Evolutionary conservation across 2,329 filamentous ascomycete species (phyloP), one percentile per base, ranked within the genome.

Genomic region (Pezicula radicicola): DNA sequence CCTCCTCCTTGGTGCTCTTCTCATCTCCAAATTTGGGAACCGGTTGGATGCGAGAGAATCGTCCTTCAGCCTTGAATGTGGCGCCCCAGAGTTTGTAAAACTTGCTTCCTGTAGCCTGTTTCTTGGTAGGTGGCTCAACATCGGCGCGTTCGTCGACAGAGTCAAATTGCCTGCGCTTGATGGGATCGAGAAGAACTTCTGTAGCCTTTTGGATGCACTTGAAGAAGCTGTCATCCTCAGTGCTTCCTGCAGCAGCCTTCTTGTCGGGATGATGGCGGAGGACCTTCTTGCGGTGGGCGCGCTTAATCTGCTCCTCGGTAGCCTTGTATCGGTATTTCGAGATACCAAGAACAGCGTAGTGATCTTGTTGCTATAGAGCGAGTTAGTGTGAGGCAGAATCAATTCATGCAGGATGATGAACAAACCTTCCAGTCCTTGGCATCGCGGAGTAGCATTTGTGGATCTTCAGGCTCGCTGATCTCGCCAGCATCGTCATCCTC

Each of bases 201-300:
- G 88, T 93, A 52, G 94, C 94, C 75, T 97, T 97, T 72, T 99
- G 95, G 72, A 99, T 99, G 75, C 95, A 99, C 83, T 99, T 99
- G 88, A 99, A 99, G 81, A 99, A 99, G 72, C 89, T 90, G 73
- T 99, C 94, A 73, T 97, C 93, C 66, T 97, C 92, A 62, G 84
- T 82, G 65, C 84, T 82, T 56, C 94, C 94, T 45, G 87, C 83
- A 27, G 94, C 94, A 15, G 95, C 94, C 78, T 95, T 96, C 87
- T 99, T 99, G 73, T 99, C 94, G 56, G 94, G 94, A 74, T 99
- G 94, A 73, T 99, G 94, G 77, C 91, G 93, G 61, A 99, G 88
- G 60, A 99, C 94, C 88, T 99, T 99, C 85, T 96, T 97, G 78
- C 94, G 91, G 78, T 99, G 93, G 62, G 95, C 94, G 65, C 90